Evolutionary conservation across 208 protist genomes (phyloP), one percentile per base, ranked within the genome.

Genomic region (Trypanosoma platydactyli): DNA sequence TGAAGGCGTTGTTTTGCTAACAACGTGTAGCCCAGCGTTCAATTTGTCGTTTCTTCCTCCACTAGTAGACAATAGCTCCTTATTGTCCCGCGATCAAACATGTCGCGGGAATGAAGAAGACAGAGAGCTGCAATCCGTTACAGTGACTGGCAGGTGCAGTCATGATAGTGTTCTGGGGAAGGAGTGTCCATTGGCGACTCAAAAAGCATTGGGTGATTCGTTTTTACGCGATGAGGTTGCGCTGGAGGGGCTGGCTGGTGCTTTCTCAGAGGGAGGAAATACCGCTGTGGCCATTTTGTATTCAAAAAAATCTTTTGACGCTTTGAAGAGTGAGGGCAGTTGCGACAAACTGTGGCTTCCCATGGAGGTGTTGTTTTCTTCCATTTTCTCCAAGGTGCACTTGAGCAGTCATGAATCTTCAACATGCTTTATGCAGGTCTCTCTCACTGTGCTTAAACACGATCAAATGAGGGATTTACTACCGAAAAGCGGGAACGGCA

Each of bases 401-500:
- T 46, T 27, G 12, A 41, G 24, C 9, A 67, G 42, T 35, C 56
- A 35, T 20, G 51, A 42, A 3, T 16, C 41, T 22, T 29, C 40
- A 1, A 69, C 27, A 12, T 67, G 71, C 40, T 76, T 56, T 24
- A 61, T 65, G 15, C 61, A 72, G 51, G 33, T 77, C 1, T 80
- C 79, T n/a, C 51, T 80, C 4, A 64, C 67, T 35, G 44, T 85
- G 41, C 33, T 85, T 58, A 80, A 81, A 48, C 71, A 77, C 38
- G 80, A 85, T 62, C 66, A 79, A 25, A 70, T 61, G 48, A 60
- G 67, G 27, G 80, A 85, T 46, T 55, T 85, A n/a, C 63, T 84
- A 11, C 33, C 58, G 20, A 3, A n/a, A 16, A 30, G 46, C 25
- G 52, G 38, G 18, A 15, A 41, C 25, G 22, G 22, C 13, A 42